Evolutionary conservation across 2,329 filamentous ascomycete genomes (phyloP), one percentile per base, ranked within the genome.

Genomic region (Fusarium buxicola): DNA sequence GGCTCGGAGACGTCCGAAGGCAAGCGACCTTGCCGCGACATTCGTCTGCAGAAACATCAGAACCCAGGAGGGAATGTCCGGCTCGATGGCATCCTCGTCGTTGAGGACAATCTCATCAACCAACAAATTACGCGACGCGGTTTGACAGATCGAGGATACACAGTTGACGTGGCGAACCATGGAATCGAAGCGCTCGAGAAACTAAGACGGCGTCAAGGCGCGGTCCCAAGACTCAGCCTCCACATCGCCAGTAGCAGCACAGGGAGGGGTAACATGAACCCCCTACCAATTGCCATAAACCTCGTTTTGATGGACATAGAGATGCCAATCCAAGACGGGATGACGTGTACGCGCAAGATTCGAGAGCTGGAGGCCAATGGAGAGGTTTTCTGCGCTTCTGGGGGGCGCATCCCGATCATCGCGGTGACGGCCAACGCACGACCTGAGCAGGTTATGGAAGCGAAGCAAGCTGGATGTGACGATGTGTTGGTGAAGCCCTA

Each of bases 231-330:
- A 70, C 62, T 53, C 13, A 40, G 55, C 8, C 30, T 51, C 18
- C 49, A 49, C 7, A 31, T 31, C 16, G 45, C 39, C 10, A 46
- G 40, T 28, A 54, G 50, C 11, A 41, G 44, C 27, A 49, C 60
- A 25, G 61, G 59, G 16, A 63, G 61, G 53, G 60, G 27, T 34
- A 60, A 46, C 13, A 35, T 58, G 9, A 57, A 63, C 31, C 46
- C 61, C 4, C 32, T 54, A 8, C 64, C 66, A 7, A 64, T 81
- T 24, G 76, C 79, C 1, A 75, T 89, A 21, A 84, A 84, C 45
- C 79, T 91, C 5, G 85, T 92, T 15, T 78, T 92, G 16, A 92
- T 92, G 89, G 90, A 92, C 68, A 86, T 91, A 66, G 88, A 92
- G 70, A 92, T 92, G 89, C 89, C 89, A 2, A 77, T 91, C 13